Evolutionary conservation across 2,329 filamentous ascomycete genomes (phyloP).

Genomic region (Pseudogymnoascus sp.): DNA sequence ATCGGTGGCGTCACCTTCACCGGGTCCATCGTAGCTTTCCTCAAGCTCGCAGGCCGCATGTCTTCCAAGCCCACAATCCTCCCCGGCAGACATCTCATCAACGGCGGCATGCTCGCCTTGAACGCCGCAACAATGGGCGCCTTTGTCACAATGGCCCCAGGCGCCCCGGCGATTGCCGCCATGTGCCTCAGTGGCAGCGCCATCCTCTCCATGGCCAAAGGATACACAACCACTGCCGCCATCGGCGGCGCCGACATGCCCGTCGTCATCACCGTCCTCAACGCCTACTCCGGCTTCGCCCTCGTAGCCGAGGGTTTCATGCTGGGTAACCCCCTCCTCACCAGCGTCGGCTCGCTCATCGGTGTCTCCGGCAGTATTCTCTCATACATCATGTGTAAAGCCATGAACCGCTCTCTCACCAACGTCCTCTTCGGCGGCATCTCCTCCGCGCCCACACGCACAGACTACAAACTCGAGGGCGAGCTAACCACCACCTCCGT

Average conservation of each 20-base stretch:
- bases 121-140: slow-evolving; percentile 78
- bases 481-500: slow-evolving; percentile 68
- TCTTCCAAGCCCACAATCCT: slow-evolving; percentile 66
- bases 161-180: slow-evolving; percentile 69
- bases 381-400: slow-evolving; percentile 78
- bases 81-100: slow-evolving; percentile 67
- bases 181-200: slow-evolving; percentile 70
- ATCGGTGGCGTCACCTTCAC: slow-evolving; percentile 88
- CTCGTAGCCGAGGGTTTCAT: slow-evolving; percentile 87
- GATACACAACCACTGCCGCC: slow-evolving; percentile 77
- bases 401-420: slow-evolving; percentile 84
- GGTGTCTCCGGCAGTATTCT: slow-evolving; percentile 83
- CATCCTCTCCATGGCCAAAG: slow-evolving; percentile 71
- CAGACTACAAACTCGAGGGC: slow-evolving; percentile 69
- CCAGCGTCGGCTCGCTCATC: slow-evolving; percentile 77
- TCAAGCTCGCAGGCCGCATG: slow-evolving; percentile 78
- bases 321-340: slow-evolving; percentile 78
- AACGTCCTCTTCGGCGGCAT: slow-evolving; percentile 86
- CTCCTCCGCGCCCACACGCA: slow-evolving; percentile 50
- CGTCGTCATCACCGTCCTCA: slow-evolving; percentile 82
- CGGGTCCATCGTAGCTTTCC: slow-evolving; percentile 78
- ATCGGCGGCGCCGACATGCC: slow-evolving; percentile 95
- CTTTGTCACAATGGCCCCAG: slow-evolving; percentile 74
- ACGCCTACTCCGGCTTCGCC: slow-evolving; percentile 85
- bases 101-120: slow-evolving; percentile 62